Percentiles rank a stretch among this genome's conserved stretches.
Evolutionary conservation across 139 green algal genomes (phyloP).

Genomic region (Edaphochlamys debaryana): DNA sequence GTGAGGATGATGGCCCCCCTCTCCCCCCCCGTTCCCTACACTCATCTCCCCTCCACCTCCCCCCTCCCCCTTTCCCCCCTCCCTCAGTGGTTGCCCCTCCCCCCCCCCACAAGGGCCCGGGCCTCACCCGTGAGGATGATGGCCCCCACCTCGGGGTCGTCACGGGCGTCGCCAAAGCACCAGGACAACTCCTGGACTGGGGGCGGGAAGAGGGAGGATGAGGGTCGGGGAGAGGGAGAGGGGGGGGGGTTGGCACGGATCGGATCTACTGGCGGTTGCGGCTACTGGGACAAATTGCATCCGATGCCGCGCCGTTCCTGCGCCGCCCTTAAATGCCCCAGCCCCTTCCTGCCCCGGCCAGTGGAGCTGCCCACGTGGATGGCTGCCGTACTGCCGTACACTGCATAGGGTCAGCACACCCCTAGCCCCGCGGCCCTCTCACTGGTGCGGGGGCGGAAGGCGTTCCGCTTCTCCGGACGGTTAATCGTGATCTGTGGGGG

Average conservation of each 20-base stretch:
- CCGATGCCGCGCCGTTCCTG: too few species aligned
- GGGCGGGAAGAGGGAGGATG: not conserved
- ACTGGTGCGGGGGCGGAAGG: constrained; percentile 94
- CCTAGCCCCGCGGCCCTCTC: too few species aligned
- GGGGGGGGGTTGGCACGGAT: too few species aligned
- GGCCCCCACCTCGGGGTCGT: constrained; percentile 91
- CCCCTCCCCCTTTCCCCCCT: not conserved
- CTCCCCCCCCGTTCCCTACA: too few species aligned
- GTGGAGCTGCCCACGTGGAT: too few species aligned
- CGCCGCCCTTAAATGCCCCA: too few species aligned
- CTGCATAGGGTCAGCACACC: too few species aligned
- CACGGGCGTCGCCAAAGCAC: constrained; percentile 90
- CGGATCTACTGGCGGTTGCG: not conserved
- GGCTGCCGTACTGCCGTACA: too few species aligned
- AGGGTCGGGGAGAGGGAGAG: not conserved
- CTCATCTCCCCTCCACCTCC: not conserved
- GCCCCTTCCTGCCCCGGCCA: too few species aligned
- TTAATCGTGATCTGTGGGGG: constrained; percentile 96
- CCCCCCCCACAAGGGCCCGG: not conserved
- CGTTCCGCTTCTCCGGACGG: constrained; percentile 92
- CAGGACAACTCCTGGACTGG: constrained; percentile 88
- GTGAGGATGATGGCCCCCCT: too few species aligned
- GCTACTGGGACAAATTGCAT: not conserved
- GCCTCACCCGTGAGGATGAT: constrained; percentile 92
- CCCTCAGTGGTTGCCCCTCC: too few species aligned